Base-by-base conservation (phyloP, 192 early-diverging fungal species). In the Umbelopsis vinacea region DNA sequence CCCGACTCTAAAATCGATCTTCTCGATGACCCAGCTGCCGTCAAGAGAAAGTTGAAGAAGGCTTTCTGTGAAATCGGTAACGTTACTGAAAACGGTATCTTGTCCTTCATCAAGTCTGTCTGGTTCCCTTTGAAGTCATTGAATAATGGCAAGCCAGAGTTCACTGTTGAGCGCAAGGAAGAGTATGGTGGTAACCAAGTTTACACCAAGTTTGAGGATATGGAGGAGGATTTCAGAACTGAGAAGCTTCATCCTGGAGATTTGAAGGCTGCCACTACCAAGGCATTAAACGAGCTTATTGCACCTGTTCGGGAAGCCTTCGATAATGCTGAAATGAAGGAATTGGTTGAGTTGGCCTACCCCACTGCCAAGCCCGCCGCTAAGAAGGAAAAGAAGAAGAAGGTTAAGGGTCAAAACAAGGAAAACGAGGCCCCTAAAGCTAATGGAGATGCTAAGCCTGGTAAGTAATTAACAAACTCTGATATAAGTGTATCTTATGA, bases 61-160 rank as follows among this genome's bases (percentile, higher is more conserved):
- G 95, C 98, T 50, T 98, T 97, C 82, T 99, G 98, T 81, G 96
- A 97, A 80, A 93, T 94, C 81, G 95, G 96, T 48, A 97, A 96
- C 73, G 83, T 98, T 45, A 82, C 85, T 15, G 89, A 95, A 68
- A 99, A 99, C 84, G 97, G 97, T 43, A 83, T 98, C 47, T 82
- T 99, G 74, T 81, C 91, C 43, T 99, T 99, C 82, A 82, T 94
- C 76, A 93, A 95, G 77, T 80, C 82, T 21, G 98, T 99, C 68
- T 87, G 95, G 53, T 95, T 99, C 85, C 96, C 98, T 24, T 79
- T 93, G 60, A 86, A 88, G 66, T 86, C 86, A n/a, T 89, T 96
- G 71, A 85, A 88, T 68, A 81, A 71, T 17, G 71, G 79, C 38
- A 76, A 71, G 12, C 81, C 89, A 15, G 79, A 81, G 74, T 94